Evolutionary conservation across 805 yeast genomes (phyloP).

Genomic region (Candida boleticola): DNA sequence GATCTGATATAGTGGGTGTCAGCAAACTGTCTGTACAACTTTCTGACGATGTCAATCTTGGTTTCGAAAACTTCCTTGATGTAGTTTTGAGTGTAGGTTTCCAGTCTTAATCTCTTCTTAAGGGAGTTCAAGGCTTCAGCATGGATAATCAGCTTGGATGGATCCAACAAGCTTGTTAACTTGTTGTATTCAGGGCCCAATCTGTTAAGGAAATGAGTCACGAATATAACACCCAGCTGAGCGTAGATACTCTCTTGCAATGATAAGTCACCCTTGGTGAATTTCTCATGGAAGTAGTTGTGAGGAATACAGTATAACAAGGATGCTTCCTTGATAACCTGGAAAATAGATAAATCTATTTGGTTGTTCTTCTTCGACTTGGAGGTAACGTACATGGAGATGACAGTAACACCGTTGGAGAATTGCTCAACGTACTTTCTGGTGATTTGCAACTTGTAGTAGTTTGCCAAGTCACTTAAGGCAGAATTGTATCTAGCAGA

Average conservation of each 20-base stretch:
- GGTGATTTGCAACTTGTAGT: constrained; percentile 79
- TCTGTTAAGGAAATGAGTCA: constrained; percentile 91
- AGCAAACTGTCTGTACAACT: constrained; percentile 87
- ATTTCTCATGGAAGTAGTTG: constrained; percentile 72
- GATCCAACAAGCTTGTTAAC: constrained; percentile 61
- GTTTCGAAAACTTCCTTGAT: constrained; percentile 73
- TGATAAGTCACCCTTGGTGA: constrained; percentile 74
- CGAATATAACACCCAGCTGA: constrained; percentile 89
- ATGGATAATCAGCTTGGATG: constrained; percentile 59
- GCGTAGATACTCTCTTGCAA: constrained; percentile 94
- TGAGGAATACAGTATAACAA: constrained; percentile 88
- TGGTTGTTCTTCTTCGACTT: constrained; percentile 48
- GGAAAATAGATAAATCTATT: constrained; percentile 76
- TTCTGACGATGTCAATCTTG: constrained; percentile 70
- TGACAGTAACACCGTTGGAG: constrained; percentile 80
- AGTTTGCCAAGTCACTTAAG: constrained; percentile 78
- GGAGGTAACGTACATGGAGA: constrained; percentile 81
- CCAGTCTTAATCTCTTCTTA: constrained; percentile 87
- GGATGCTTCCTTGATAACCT: constrained; percentile 91
- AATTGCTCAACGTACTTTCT: constrained; percentile 95
- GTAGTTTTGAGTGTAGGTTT: constrained; percentile 85
- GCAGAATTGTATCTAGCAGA: constrained; percentile 89
- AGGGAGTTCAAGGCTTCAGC: constrained; percentile 75
- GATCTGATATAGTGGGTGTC: constrained; percentile 80
- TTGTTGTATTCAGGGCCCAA: constrained; percentile 86